A percentile compares a stretch with the other conserved stretches of the same genome.
Evolutionary conservation across 2,329 filamentous ascomycete species (phyloP).

Genomic region (Stylonectria norvegica): DNA sequence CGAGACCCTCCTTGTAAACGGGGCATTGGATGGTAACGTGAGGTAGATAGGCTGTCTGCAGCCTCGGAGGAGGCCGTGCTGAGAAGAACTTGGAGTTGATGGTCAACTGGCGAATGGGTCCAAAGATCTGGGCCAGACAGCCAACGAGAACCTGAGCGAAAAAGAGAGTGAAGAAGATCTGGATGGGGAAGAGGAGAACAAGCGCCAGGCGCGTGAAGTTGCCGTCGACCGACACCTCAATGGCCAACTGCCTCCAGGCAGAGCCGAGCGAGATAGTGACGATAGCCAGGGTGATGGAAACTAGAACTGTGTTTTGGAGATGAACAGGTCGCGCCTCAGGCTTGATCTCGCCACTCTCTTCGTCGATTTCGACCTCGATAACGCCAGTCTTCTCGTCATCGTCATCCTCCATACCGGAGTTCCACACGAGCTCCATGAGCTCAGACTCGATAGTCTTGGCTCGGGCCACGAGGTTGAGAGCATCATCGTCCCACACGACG

Average conservation of each 20-base stretch:
- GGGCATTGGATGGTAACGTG: conserved; percentile 83
- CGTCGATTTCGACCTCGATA: conserved; percentile 59
- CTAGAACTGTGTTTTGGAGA: conserved; percentile 66
- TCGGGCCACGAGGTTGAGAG: conserved; percentile 64
- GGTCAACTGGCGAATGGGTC: conserved; percentile 68
- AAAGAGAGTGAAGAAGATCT: conserved; percentile 79
- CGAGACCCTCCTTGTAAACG: conserved; percentile 81
- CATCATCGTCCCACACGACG: conserved; percentile 80
- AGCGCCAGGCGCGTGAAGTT: conserved; percentile 62
- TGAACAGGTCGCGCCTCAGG: conserved; percentile 65
- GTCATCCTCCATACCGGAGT: conserved; percentile 53
- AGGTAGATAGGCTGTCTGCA: conserved; percentile 57
- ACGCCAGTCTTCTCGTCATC: conserved; percentile 46
- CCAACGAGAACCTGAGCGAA: conserved; percentile 76
- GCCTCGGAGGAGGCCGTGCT: conserved; percentile 61
- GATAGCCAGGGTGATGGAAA: conserved; percentile 62
- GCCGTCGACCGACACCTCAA: conserved; percentile 64
- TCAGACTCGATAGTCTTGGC: conserved; percentile 72
- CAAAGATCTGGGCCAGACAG: conserved; percentile 71
- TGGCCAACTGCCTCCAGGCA: conserved; percentile 65
- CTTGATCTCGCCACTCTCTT: conserved; percentile 66
- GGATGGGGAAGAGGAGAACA: conserved; percentile 63
- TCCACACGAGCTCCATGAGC: conserved; percentile 76
- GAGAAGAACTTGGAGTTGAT: conserved; percentile 82
- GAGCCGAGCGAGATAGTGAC: conserved; percentile 66